Evolutionary conservation across 257 asterid genomes (phyloP), one percentile per base, ranked within the genome.

Genomic region (Solanum piurae): DNA sequence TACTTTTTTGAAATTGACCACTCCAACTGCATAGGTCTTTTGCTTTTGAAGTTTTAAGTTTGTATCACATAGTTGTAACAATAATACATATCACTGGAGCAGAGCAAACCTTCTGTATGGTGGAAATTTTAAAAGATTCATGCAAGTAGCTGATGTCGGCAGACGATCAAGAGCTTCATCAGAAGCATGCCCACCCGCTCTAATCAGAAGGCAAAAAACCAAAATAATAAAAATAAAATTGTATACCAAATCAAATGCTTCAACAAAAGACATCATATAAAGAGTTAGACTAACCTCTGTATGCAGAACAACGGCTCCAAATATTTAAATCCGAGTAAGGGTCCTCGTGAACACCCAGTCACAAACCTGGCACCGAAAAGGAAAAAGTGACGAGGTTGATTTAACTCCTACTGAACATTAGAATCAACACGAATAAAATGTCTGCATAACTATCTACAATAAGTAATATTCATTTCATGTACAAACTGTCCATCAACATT

Each of bases 311-410:
- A 83, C 40, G 99, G 99, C 92, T 97, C 99, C 95, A 96, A 91
- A 86, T 94, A 92, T 88, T 94, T 95, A 85, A 97, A 97, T 80
- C 99, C 99, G 83, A 97, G 98, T 90, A 97, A 89, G 76, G 99
- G 99, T 89, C 99, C 99, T 75, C 99, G 98, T 88, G 99, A 97
- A 89, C 99, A 97, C 40, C 99, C 99, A 60, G 99, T 97, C 80
- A 93, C 96, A 91, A 97, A 97, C 93, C 99, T 97, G 89, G 83
- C 44, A 86, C 85, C 84, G 84, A 52, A 86, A 87, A 72, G 20
- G 80, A 69, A 73, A 36, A 77, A 25, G 52, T 72, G 27, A 64
- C 34, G 9, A 76, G 49, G 79, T 88, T 73, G 52, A 77, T 69
- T 40, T 52, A 42, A 69, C 38, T n/a, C 84, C 66, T 27, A 79